Conservation (phyloP, 75 land plant species). For the Cryptomeria japonica region DNA sequence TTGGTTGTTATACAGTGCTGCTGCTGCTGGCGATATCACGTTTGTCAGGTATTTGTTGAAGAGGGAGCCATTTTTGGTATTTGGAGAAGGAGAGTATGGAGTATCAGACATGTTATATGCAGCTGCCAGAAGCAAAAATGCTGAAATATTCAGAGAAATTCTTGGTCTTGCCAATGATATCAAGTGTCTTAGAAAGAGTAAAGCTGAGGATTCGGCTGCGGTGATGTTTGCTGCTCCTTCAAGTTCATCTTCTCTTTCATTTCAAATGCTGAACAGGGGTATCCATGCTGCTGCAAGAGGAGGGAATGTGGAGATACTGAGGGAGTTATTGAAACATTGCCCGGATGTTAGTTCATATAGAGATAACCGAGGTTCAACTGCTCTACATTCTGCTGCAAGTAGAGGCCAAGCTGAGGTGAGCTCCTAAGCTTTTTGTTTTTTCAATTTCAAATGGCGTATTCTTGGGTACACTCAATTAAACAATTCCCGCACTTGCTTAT, state of each 20-base stretch:
- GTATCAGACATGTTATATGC: conserved; percentile 74
- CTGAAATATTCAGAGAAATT: conserved; percentile 47
- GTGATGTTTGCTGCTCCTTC: conserved; percentile 6
- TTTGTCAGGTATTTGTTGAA: conserved; percentile 47
- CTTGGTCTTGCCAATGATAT: conserved; percentile 39
- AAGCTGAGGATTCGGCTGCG: conserved; percentile 18
- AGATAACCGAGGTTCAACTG: conserved; percentile 63
- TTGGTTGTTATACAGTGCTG: conserved; percentile 78
- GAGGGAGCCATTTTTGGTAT: conserved; percentile 51
- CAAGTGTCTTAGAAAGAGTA: conserved; percentile 22
- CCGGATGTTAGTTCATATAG: conserved; percentile 53
- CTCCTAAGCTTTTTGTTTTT: neutral
- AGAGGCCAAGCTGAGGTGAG: conserved; percentile 77
- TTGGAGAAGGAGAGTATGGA: conserved; percentile 80
- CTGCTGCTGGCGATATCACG: conserved; percentile 62
- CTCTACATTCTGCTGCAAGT: conserved; percentile 70
- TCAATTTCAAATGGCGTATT: neutral
- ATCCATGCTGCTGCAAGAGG: conserved; percentile 78
- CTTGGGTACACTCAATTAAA: neutral
- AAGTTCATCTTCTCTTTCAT: conserved; percentile 21
- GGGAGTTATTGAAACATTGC: conserved; percentile 47
- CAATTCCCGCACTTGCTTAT: neutral
- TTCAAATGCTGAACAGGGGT: conserved; percentile 64
- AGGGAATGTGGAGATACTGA: conserved; percentile 58
- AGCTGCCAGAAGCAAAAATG: conserved; percentile 67